Evolutionary conservation across 208 protist species (phyloP).

Genomic region (Leishmania martiniquensis): DNA sequence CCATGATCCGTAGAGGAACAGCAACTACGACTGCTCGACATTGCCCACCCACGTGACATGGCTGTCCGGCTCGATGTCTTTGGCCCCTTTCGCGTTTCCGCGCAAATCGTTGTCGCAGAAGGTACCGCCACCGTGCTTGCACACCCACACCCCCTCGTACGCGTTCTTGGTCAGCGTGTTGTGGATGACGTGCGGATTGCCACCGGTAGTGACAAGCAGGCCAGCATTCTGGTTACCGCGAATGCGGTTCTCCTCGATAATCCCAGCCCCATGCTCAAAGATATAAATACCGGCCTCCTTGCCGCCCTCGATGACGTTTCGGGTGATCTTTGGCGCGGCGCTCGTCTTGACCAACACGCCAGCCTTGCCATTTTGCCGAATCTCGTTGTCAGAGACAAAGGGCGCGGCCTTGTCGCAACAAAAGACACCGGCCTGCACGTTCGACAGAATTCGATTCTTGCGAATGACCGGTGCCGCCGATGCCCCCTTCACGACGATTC

Average conservation of each 20-base stretch:
- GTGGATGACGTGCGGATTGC: constrained; percentile 66
- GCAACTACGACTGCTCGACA: constrained; percentile 32
- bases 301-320: constrained; percentile 74
- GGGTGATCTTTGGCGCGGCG: constrained; percentile 65
- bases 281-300: constrained; percentile 91
- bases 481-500: constrained; percentile 77
- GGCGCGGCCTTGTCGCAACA: constrained; percentile 70
- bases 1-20: not conserved
- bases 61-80: constrained; percentile 68
- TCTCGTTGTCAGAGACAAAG: constrained; percentile 81
- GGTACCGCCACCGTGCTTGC: constrained; percentile 72
- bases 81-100: constrained; percentile 75
- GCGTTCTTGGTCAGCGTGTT: constrained; percentile 78
- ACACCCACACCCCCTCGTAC: constrained; percentile 92
- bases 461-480: constrained; percentile 55
- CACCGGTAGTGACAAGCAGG: constrained; percentile 79
- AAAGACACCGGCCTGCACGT: constrained; percentile 83
- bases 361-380: constrained; percentile 69
- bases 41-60: constrained; percentile 72
- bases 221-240: constrained; percentile 79
- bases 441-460: constrained; percentile 72
- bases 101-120: constrained; percentile 87
- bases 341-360: constrained; percentile 84
- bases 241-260: constrained; percentile 82
- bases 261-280: constrained; percentile 75